These are phyloP conservation scores for Vitis amurensis DNA, from an alignment of 164 flowering plant genomes.

Conservation along the genomic window DNA sequence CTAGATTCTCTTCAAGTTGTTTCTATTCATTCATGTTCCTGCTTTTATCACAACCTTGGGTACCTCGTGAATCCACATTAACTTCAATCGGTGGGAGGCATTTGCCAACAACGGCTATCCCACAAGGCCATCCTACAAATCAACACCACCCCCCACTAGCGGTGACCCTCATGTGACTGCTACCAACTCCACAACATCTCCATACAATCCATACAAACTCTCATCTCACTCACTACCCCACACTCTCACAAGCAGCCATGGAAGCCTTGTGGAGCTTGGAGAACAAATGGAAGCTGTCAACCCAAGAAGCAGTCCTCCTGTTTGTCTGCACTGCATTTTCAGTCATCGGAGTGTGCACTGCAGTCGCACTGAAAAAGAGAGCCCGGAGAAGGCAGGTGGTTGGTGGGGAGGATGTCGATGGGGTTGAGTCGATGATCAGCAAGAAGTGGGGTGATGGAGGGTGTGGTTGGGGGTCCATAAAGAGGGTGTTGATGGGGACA, in stretches of 20 bases:
- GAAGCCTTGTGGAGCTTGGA: constrained; percentile 67
- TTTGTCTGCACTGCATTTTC: constrained; percentile 34
- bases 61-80: constrained; percentile 2
- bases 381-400: constrained; percentile 3
- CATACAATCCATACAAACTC: not conserved
- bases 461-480: constrained; percentile 32
- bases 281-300: constrained; percentile 61
- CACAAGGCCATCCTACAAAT: not conserved
- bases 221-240: not conserved
- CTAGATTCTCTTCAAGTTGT: not conserved
- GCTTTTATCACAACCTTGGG: not conserved
- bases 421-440: constrained; percentile 1
- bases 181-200: not conserved
- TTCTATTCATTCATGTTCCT: not conserved
- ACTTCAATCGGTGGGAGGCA: constrained; percentile 8
- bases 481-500: constrained; percentile 43
- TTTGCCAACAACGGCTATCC: constrained; percentile 5
- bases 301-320: constrained; percentile 42
- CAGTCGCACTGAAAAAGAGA: constrained; percentile 21
- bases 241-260: constrained; percentile 31
- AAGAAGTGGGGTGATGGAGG: not conserved
- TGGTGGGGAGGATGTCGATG: constrained; percentile 10
- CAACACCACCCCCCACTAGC: constrained; percentile 7
- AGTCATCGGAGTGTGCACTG: constrained; percentile 41
- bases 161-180: constrained; percentile 27